Percentiles rank a stretch among this genome's conserved stretches.
These are phyloP conservation scores for Globisporangium cystogenes DNA, from an alignment of 352 stramenopile species.

Conservation along the genomic window DNA sequence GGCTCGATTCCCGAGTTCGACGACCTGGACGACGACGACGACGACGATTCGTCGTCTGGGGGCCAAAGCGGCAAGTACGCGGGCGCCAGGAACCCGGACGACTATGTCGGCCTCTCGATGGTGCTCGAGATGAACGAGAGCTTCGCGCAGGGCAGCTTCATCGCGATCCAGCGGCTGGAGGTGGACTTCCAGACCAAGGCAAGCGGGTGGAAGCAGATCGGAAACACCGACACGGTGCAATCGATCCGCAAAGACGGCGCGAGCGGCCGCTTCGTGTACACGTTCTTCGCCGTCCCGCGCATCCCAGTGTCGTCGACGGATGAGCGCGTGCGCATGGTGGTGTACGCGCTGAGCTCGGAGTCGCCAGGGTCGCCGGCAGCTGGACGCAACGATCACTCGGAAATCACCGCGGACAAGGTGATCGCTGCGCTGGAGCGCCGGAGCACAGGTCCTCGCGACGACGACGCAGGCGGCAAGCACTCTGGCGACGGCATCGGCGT, in stretches of 20 bases:
- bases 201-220: constrained; percentile 65
- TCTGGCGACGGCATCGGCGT: neutral
- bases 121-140: constrained; percentile 77
- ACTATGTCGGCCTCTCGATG: constrained; percentile 81
- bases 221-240: constrained; percentile 77
- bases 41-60: constrained; percentile 4
- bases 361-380: constrained; percentile 29
- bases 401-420: constrained; percentile 70
- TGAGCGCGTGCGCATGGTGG: constrained; percentile 72
- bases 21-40: constrained; percentile 34
- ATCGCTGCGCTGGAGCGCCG: constrained; percentile 60
- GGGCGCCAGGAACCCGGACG: constrained; percentile 17
- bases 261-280: constrained; percentile 60
- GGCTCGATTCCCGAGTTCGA: constrained; percentile 34
- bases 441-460: constrained; percentile 36
- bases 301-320: constrained; percentile 51
- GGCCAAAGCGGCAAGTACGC: constrained; percentile 9
- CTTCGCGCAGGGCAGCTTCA: constrained; percentile 69
- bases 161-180: constrained; percentile 69
- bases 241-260: constrained; percentile 44
- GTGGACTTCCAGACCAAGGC: constrained; percentile 28
- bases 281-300: constrained; percentile 76
- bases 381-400: constrained; percentile 45
- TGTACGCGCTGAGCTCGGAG: constrained; percentile 51
- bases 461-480: constrained; percentile 14